These are phyloP conservation scores for Gamsiella multidivaricata DNA, from an alignment of 192 early-diverging fungal genomes.

Conservation along the genomic window DNA sequence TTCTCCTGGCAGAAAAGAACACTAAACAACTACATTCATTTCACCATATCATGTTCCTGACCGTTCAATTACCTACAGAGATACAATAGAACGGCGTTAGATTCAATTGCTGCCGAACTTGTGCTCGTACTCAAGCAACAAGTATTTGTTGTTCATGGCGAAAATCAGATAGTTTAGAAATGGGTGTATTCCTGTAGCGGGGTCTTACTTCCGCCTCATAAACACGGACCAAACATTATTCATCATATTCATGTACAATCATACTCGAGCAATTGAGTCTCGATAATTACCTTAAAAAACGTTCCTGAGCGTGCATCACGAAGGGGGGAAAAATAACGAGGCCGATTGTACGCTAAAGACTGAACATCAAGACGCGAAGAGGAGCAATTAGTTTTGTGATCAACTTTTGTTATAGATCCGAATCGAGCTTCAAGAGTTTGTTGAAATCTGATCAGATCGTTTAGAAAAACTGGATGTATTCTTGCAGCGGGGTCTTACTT, in stretches of 20 bases:
- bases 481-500: constrained; percentile 54
- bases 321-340: neutral
- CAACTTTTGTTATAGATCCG: constrained; percentile 1
- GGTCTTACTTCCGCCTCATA: constrained; percentile 56
- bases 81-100: constrained; percentile 1
- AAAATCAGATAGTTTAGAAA: constrained; percentile 55
- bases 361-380: too few relatives aligned
- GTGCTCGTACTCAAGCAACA: too few relatives aligned
- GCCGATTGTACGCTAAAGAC: too few relatives aligned
- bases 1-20: neutral
- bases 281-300: constrained; percentile 1
- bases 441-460: constrained; percentile 40
- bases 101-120: neutral
- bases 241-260: constrained; percentile 27
- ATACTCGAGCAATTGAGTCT: neutral
- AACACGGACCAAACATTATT: constrained; percentile 58
- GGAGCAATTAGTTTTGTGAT: neutral
- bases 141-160: neutral
- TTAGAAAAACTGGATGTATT: constrained; percentile 55
- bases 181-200: constrained; percentile 53
- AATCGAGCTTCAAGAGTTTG: neutral
- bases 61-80: neutral
- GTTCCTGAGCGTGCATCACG: neutral
- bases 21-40: neutral
- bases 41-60: neutral